Conservation (phyloP, 768 basidiomycete genomes). For the Agaricus subrufescens region DNA sequence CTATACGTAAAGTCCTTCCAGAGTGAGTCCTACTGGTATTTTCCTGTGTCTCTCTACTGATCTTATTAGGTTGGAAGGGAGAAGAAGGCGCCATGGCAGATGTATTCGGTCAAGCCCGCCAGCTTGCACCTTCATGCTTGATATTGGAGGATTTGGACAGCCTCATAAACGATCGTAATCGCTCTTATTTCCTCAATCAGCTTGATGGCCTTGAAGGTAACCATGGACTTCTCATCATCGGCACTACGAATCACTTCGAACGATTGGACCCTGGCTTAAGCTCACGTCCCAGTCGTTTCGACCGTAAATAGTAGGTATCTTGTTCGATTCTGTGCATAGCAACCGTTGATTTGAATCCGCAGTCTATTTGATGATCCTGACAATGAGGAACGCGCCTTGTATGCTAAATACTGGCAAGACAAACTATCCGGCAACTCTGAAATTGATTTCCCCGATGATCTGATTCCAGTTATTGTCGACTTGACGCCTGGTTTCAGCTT, state of each 20-base stretch:
- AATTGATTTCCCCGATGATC: conserved; percentile 61
- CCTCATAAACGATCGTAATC: conserved; percentile 70
- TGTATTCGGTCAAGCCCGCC: conserved; percentile 72
- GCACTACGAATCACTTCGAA: conserved; percentile 83
- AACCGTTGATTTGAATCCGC: not conserved
- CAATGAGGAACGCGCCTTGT: conserved; percentile 56
- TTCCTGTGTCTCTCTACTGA: not conserved
- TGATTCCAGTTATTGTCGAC: conserved; percentile 56
- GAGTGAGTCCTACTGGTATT: conserved; percentile 32
- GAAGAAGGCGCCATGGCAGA: conserved; percentile 64
- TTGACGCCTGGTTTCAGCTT: conserved; percentile 72
- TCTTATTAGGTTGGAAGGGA: conserved; percentile 44
- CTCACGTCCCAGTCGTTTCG: conserved; percentile 77
- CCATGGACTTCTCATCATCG: conserved; percentile 74
- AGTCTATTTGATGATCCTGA: conserved; percentile 75
- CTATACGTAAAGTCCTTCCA: conserved; percentile 83
- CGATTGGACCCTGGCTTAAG: conserved; percentile 73
- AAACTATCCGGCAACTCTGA: conserved; percentile 62
- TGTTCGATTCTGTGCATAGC: not conserved
- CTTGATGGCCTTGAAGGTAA: conserved; percentile 78
- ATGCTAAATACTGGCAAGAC: conserved; percentile 76
- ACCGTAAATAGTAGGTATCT: conserved; percentile 72
- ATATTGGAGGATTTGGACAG: conserved; percentile 64
- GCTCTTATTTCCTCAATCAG: conserved; percentile 88
- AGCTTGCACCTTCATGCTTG: conserved; percentile 61